Conservation (phyloP, 352 stramenopile species). For the Pythium aphanidermatum region DNA sequence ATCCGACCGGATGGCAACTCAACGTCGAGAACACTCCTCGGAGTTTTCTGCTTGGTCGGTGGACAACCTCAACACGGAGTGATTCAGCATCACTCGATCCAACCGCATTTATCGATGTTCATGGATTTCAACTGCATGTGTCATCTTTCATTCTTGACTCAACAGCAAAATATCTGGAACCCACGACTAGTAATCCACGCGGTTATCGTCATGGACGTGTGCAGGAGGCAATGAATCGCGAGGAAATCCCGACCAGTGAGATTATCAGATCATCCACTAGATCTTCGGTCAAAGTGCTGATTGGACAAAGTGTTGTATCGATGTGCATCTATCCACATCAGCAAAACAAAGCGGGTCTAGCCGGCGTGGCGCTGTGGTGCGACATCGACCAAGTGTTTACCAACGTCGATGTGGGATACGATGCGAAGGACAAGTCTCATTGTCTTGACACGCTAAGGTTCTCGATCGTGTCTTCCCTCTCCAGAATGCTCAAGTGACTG, state of each 20-base stretch:
- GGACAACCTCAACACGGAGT: constrained; percentile 27
- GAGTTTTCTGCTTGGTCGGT: constrained; percentile 54
- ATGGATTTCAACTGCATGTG: constrained; percentile 62
- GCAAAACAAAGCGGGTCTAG: neutral
- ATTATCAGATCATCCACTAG: neutral
- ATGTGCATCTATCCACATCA: constrained; percentile 32
- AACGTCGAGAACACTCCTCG: constrained; percentile 65
- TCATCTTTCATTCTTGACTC: constrained; percentile 43
- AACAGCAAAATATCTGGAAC: constrained; percentile 3
- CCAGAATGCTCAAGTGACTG: constrained; percentile 36
- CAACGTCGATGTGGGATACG: constrained; percentile 33
- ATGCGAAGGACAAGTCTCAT: constrained; percentile 11
- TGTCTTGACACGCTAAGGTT: neutral
- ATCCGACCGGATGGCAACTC: constrained; percentile 69
- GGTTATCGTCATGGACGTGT: neutral
- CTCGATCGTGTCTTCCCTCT: constrained; percentile 40
- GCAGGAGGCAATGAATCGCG: neutral
- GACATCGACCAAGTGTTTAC: constrained; percentile 57
- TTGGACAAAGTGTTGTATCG: constrained; percentile 57
- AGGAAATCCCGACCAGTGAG: too few relatives aligned
- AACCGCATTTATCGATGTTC: constrained; percentile 61
- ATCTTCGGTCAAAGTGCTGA: constrained; percentile 40
- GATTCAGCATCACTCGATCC: constrained; percentile 16
- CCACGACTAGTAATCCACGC: neutral
- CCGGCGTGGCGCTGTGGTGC: constrained; percentile 23